Evolutionary conservation across 805 yeast species (phyloP).

Genomic region (Ogataea henricii): DNA sequence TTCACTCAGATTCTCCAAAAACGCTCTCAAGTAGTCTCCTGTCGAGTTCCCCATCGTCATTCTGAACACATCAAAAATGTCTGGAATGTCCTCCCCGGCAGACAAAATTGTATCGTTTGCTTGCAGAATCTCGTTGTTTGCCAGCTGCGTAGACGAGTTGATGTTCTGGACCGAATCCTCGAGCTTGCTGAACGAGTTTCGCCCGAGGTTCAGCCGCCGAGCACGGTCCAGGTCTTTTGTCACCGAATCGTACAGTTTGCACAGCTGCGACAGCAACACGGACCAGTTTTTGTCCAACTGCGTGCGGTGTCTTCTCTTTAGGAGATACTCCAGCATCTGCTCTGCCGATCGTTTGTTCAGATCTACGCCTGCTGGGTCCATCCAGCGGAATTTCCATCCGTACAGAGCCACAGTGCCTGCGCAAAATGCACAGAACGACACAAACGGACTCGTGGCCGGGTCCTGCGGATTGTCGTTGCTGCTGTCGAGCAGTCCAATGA

Average conservation of each 20-base stretch:
- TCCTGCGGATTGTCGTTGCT: conserved; percentile 1
- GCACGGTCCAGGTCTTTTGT: conserved; percentile 7
- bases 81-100: neutral
- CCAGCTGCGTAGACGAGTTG: conserved; percentile 8
- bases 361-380: conserved; percentile 5
- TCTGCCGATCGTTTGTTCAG: conserved; percentile 1
- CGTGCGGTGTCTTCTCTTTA: neutral
- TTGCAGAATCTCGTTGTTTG: conserved; percentile 8
- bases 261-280: conserved; percentile 2
- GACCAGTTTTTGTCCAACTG: conserved; percentile 12
- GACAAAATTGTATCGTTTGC: neutral
- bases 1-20: conserved; percentile 2
- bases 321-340: conserved; percentile 6
- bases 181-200: conserved; percentile 7
- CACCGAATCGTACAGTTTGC: conserved; percentile 10
- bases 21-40: neutral
- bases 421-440: conserved; percentile 12
- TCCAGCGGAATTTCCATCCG: conserved; percentile 14
- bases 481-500: conserved; percentile 1
- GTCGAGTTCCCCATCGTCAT: neutral
- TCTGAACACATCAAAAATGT: conserved; percentile 4
- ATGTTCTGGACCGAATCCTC: conserved; percentile 13
- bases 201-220: conserved; percentile 9
- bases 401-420: conserved; percentile 9
- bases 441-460: conserved; percentile 7